Percentiles rank a stretch among this genome's conserved stretches.
Evolutionary conservation across 306 rosid species (phyloP).

Genomic region (Parietaria judaica): DNA sequence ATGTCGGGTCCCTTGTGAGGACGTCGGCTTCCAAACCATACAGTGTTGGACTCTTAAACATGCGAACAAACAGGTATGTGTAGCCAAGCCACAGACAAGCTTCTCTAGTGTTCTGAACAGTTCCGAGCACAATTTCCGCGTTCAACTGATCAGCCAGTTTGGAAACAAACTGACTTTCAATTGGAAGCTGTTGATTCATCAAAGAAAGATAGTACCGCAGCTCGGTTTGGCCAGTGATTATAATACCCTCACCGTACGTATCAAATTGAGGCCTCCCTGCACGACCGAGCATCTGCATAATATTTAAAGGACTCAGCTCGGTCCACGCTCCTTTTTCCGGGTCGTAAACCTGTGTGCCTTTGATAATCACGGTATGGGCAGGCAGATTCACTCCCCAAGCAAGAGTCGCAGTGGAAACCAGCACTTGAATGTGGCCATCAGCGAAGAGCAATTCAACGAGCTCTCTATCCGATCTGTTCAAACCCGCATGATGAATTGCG

Average conservation of each 20-base stretch:
- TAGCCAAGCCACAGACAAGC: conserved; percentile 80
- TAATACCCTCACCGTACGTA: conserved; percentile 83
- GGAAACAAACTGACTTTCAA: conserved; percentile 91
- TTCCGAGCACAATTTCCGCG: conserved; percentile 89
- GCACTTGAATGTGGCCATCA: conserved; percentile 88
- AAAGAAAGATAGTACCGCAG: conserved; percentile 86
- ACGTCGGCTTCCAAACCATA: conserved; percentile 75
- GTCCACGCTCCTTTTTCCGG: conserved; percentile 99
- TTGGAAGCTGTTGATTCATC: conserved; percentile 92
- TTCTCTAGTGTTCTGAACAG: conserved; percentile 84
- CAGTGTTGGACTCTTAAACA: conserved; percentile 70
- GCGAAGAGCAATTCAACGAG: conserved; percentile 96
- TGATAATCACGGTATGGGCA: conserved; percentile 83
- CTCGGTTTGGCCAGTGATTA: conserved; percentile 85
- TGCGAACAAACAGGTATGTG: conserved; percentile 74
- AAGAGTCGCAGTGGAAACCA: conserved; percentile 95
- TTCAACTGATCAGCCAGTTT: conserved; percentile 87
- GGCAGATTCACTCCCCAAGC: conserved; percentile 99
- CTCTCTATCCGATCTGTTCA: conserved; percentile 85
- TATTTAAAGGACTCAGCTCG: conserved; percentile 86
- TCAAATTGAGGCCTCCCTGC: conserved; percentile 97
- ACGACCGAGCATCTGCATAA: conserved; percentile 97
- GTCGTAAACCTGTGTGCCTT: conserved; percentile 90
- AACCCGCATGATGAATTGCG: conserved; percentile 96
- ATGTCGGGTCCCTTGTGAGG: conserved; percentile 49